Conservation (phyloP, 148 eudicot species). For the Beta vulgaris region DNA sequence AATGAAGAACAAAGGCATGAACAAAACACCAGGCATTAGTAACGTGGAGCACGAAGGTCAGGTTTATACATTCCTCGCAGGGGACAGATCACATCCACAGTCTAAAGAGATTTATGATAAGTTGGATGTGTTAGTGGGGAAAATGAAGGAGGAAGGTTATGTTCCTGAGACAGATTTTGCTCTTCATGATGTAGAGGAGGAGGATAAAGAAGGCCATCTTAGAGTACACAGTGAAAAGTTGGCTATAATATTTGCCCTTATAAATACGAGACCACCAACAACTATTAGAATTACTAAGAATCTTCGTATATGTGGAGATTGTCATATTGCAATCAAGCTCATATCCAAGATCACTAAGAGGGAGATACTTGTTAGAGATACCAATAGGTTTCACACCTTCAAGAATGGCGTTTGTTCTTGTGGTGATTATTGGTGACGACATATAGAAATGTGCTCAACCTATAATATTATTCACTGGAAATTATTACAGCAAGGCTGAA, state of each 20-base stretch:
- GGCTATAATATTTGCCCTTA: constrained; percentile 60
- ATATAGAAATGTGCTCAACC: not conserved
- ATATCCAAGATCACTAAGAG: constrained; percentile 60
- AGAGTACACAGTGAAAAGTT: constrained; percentile 70
- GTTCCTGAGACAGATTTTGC: constrained; percentile 57
- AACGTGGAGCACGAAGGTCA: constrained; percentile 51
- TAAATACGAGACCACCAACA: constrained; percentile 39
- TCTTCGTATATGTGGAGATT: constrained; percentile 78
- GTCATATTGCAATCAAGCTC: constrained; percentile 63
- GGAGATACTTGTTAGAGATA: constrained; percentile 62
- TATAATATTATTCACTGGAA: not conserved
- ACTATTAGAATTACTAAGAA: constrained; percentile 65
- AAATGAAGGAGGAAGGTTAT: constrained; percentile 71
- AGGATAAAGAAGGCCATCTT: constrained; percentile 67
- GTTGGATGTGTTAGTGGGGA: constrained; percentile 49
- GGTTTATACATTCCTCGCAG: constrained; percentile 61
- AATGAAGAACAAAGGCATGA: constrained; percentile 59
- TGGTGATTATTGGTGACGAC: constrained; percentile 67
- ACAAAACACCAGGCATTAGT: constrained; percentile 61
- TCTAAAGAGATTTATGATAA: constrained; percentile 55
- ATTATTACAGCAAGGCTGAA: not conserved
- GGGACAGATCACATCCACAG: constrained; percentile 62
- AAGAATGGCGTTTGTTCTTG: constrained; percentile 64
- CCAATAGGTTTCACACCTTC: constrained; percentile 64
- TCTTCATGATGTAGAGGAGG: constrained; percentile 77